Evolutionary conservation across 2,329 filamentous ascomycete species (phyloP).

Genomic region (Xylaria sp.): DNA sequence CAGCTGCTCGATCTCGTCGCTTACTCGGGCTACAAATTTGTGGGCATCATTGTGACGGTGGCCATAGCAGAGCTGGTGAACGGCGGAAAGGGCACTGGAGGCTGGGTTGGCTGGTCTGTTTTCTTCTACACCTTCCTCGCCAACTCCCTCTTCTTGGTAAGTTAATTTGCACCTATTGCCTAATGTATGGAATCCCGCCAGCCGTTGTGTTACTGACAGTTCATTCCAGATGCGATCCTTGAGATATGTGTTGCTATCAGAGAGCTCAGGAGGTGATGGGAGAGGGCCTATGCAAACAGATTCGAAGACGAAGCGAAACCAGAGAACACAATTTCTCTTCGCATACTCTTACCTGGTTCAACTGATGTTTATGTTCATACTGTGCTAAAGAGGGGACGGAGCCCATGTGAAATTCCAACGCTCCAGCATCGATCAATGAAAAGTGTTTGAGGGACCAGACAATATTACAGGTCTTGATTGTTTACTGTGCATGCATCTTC

Average conservation of each 20-base stretch:
- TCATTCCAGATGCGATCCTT: conserved; percentile 79
- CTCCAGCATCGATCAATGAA: neutral
- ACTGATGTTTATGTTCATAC: conserved; percentile 89
- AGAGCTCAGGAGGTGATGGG: conserved; percentile 70
- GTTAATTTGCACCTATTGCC: conserved; percentile 42
- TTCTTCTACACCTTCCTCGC: conserved; percentile 93
- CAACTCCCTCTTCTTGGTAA: conserved; percentile 92
- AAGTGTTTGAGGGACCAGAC: neutral
- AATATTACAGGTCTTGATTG: neutral
- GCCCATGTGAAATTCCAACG: conserved; percentile 28
- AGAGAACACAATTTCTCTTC: conserved; percentile 90
- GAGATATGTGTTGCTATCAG: conserved; percentile 93
- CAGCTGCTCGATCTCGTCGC: conserved; percentile 93
- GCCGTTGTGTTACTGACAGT: conserved; percentile 11
- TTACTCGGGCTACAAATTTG: conserved; percentile 98
- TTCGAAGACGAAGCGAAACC: conserved; percentile 82
- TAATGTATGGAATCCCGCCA: neutral
- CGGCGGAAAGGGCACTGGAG: conserved; percentile 79
- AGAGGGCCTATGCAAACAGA: conserved; percentile 71
- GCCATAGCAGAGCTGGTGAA: conserved; percentile 78
- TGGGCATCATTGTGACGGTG: conserved; percentile 91
- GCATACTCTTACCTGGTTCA: conserved; percentile 95
- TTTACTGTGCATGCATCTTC: neutral
- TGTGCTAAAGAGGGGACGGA: conserved; percentile 46
- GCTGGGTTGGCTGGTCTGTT: conserved; percentile 86